Conservation (phyloP, 345 rosid genomes). For the Corchorus capsularis region DNA sequence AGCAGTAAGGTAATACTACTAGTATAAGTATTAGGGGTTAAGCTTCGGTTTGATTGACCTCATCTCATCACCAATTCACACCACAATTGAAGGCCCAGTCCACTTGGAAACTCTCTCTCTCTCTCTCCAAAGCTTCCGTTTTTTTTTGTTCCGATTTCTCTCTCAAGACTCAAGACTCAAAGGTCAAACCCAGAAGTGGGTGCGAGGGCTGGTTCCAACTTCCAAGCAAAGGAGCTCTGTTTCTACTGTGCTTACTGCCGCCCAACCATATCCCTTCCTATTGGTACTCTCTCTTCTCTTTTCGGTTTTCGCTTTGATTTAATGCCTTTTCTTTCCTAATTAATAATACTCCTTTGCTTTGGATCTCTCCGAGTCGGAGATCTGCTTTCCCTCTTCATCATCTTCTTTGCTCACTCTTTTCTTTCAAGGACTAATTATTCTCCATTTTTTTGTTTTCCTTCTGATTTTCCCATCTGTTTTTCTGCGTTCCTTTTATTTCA, state of each 20-base stretch:
- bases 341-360: slow-evolving; percentile 22
- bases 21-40: no score
- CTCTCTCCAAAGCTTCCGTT: slow-evolving; percentile 11
- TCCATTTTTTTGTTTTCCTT: not conserved
- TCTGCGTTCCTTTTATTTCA: not conserved
- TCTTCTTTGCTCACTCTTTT: not conserved
- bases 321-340: slow-evolving; percentile 15
- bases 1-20: no score
- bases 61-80: no score
- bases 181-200: not conserved
- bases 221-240: slow-evolving; percentile 13
- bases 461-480: slow-evolving; percentile 4
- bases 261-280: slow-evolving; percentile 7
- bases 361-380: slow-evolving; percentile 60
- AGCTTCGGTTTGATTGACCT: slow-evolving; percentile 44
- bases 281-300: slow-evolving; percentile 31
- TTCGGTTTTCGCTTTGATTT: not conserved
- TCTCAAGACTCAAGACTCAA: not conserved
- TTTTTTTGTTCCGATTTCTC: slow-evolving; percentile 12
- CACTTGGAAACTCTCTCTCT: slow-evolving; percentile 8
- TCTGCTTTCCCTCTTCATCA: slow-evolving; percentile 34
- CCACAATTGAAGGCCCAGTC: slow-evolving; percentile 26
- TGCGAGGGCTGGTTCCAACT: no score
- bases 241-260: slow-evolving; percentile 20
- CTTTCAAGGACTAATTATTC: not conserved